Evolutionary conservation across 345 rosid genomes (phyloP).

Genomic region (Hibiscus mutabilis): DNA sequence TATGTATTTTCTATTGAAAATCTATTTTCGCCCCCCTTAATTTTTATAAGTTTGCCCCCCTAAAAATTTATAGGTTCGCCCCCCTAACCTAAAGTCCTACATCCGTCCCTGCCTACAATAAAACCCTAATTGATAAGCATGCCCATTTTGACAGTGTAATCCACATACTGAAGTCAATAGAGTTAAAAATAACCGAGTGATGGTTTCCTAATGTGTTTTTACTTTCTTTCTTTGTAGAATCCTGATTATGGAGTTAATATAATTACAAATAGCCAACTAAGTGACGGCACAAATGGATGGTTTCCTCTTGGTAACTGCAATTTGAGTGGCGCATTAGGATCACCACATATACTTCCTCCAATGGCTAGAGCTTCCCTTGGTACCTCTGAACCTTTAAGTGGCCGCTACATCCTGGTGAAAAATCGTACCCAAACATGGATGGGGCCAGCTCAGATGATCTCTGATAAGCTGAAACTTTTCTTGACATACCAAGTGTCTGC

Average conservation of each 20-base stretch:
- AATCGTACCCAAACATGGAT: conserved; percentile 89
- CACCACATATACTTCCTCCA: conserved; percentile 78
- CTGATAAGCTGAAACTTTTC: conserved; percentile 64
- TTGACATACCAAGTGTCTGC: conserved; percentile 89
- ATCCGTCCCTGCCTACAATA: no score
- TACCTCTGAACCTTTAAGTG: conserved; percentile 56
- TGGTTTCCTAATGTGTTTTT: conserved; percentile 9
- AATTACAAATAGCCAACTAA: conserved; percentile 58
- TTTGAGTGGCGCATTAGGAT: conserved; percentile 54
- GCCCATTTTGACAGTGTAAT: background rate
- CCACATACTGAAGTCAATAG: background rate
- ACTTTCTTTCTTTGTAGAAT: conserved; percentile 33
- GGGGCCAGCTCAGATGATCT: conserved; percentile 95
- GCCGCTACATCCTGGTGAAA: conserved; percentile 60
- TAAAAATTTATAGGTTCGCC: no score
- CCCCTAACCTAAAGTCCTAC: no score
- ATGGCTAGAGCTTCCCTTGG: conserved; percentile 78
- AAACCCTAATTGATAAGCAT: background rate
- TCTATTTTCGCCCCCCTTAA: no score
- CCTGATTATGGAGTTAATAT: conserved; percentile 67
- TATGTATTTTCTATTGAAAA: no score
- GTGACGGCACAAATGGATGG: conserved; percentile 62
- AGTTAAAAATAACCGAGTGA: background rate
- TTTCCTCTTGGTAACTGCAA: conserved; percentile 87
- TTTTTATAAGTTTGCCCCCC: no score